Evolutionary conservation across 306 rosid genomes (phyloP).

Genomic region (Pterocarpus santalinus): DNA sequence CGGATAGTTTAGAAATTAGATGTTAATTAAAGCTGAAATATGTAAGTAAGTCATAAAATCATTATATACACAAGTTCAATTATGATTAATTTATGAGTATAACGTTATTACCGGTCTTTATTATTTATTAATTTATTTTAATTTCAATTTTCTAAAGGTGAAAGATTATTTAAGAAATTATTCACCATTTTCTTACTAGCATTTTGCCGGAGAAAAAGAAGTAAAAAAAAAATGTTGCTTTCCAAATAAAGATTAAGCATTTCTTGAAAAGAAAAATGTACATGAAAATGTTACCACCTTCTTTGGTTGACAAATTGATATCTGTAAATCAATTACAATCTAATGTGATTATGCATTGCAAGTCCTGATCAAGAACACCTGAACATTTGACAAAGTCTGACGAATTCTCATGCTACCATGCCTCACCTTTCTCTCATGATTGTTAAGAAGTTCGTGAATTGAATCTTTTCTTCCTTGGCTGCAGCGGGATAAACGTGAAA

Average conservation of each 20-base stretch:
- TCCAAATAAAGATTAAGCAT: not conserved
- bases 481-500: slow-evolving; percentile 24
- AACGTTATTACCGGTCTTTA: too few species aligned
- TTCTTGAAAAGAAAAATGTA: too few species aligned
- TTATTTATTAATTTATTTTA: too few species aligned
- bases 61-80: too few species aligned
- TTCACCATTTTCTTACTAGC: not conserved
- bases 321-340: not conserved
- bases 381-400: not conserved
- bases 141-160: not conserved
- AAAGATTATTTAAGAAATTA: not conserved
- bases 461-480: not conserved
- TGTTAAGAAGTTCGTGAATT: slow-evolving; percentile 17
- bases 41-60: too few species aligned
- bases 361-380: not conserved
- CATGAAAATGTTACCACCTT: too few species aligned
- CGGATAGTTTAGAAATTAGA: too few species aligned
- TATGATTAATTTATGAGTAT: too few species aligned
- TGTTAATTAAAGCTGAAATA: too few species aligned
- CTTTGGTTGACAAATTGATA: not conserved
- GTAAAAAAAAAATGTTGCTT: not conserved
- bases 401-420: not conserved
- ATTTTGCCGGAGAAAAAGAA: not conserved
- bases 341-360: not conserved
- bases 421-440: not conserved